Percentiles rank a stretch among this genome's conserved stretches.
Evolutionary conservation across 139 green algal genomes (phyloP).

Genomic region (Helicosporidium sp.): DNA sequence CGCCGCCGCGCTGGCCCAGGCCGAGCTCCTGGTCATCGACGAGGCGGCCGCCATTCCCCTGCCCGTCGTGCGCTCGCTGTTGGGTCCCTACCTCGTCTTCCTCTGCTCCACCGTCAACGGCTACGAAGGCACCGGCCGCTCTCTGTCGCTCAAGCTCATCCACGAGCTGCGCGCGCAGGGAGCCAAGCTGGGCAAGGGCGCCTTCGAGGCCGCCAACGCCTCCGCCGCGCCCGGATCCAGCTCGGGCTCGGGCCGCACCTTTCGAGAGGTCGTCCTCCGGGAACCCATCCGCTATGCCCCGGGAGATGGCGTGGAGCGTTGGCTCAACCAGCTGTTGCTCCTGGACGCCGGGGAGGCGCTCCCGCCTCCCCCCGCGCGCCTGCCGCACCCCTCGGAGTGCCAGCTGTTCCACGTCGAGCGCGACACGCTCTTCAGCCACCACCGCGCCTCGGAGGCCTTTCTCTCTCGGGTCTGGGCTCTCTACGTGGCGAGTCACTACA

Average conservation of each 20-base stretch:
- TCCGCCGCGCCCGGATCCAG: constrained; percentile 2
- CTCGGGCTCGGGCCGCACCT: constrained; percentile 31
- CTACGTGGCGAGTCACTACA: constrained; percentile 87
- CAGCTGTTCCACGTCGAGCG: constrained; percentile 89
- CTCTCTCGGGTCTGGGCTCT: constrained; percentile 79
- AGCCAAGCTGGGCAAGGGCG: constrained; percentile 22
- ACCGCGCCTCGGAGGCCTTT: constrained; percentile 54
- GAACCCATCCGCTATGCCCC: constrained; percentile 84
- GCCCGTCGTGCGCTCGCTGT: constrained; percentile 71
- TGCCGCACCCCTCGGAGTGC: constrained; percentile 84
- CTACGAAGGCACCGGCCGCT: constrained; percentile 91
- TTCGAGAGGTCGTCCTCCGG: constrained; percentile 73
- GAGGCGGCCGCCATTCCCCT: constrained; percentile 91
- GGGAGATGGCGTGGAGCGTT: constrained; percentile 74
- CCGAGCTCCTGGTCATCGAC: constrained; percentile 95
- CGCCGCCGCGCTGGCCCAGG: constrained; percentile 54
- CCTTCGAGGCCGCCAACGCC: constrained; percentile 4
- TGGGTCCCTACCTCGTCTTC: constrained; percentile 96
- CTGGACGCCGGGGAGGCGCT: constrained; percentile 71
- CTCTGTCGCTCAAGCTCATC: constrained; percentile 86
- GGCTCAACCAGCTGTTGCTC: constrained; percentile 84
- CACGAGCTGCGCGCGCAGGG: constrained; percentile 66
- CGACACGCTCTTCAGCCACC: constrained; percentile 91
- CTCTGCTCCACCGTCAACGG: constrained; percentile 85
- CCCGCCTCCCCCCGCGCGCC: constrained; percentile 34